A percentile compares a stretch with the other conserved stretches of the same genome.
These are phyloP conservation scores for Phytopythium cucurbitacearum DNA, from an alignment of 352 stramenopile genomes.

Conservation along the genomic window DNA sequence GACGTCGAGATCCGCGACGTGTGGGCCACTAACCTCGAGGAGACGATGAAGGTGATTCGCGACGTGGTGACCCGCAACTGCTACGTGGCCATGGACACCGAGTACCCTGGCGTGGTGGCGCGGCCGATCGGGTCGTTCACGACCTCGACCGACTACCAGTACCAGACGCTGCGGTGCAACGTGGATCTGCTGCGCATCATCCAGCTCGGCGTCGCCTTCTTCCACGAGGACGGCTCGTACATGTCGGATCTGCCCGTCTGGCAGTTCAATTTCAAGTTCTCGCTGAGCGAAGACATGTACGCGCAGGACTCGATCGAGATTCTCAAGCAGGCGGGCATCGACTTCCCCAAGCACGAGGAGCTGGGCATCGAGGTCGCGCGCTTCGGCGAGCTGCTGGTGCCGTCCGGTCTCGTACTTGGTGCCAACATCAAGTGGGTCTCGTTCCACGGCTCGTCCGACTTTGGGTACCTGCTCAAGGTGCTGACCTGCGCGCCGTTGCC, in stretches of 20 bases:
- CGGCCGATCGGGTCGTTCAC: conserved; percentile 95
- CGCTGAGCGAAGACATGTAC: conserved; percentile 98
- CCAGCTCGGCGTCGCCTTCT: conserved; percentile 97
- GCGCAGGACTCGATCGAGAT: conserved; percentile 99
- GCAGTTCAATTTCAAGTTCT: conserved; percentile 99
- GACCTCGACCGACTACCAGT: conserved; percentile 97
- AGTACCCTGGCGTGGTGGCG: conserved; percentile 98
- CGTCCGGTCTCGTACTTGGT: conserved; percentile 96
- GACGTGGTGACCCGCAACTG: conserved; percentile 95
- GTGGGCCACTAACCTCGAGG: conserved; percentile 91
- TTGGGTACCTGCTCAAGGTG: conserved; percentile 98
- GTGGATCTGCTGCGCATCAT: conserved; percentile 99
- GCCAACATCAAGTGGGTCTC: conserved; percentile 98
- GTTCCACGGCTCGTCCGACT: conserved; percentile 99
- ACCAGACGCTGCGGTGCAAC: conserved; percentile 98
- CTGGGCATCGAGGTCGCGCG: conserved; percentile 95
- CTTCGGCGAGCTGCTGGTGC: conserved; percentile 98
- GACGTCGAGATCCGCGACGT: conserved; percentile 94
- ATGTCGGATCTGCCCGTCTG: conserved; percentile 95
- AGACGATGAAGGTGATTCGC: conserved; percentile 95
- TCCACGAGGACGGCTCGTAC: conserved; percentile 94
- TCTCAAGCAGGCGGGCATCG: conserved; percentile 96
- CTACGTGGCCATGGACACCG: conserved; percentile 99
- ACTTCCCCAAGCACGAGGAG: conserved; percentile 95
- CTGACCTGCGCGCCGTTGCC: conserved; percentile 90